Base-by-base conservation (phyloP, 106 monocot species). In the Apostasia ramifera region DNA sequence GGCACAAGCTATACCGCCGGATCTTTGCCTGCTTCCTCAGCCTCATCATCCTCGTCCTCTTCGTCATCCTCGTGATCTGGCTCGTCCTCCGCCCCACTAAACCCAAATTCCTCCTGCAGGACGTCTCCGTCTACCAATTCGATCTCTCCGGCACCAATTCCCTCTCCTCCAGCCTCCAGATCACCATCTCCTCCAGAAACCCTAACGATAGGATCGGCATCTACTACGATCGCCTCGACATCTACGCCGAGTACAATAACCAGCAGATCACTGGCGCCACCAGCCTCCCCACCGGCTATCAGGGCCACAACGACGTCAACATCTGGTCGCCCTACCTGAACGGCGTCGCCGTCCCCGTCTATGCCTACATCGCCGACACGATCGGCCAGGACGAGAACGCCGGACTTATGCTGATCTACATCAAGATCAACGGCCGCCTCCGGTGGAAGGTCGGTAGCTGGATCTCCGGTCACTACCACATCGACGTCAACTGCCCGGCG, bases 61-160 rank as follows among this genome's bases (percentile, higher is more conserved):
- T 90, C 70, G 55, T 79, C 65, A 71, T 81, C 55, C 73, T 90
- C 59, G 67, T 90, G 46, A 38, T 86, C 66, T 90, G 80, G 80
- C 86, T 90, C 4, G 66, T 70, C 40, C 90, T 90, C 71, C 90
- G 90, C 40, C 90, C 90, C 26, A 69, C 72, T 8, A 80, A 81
- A 54, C 90, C 90, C 51, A 71, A 60, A 8, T 86, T 90, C 78
- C 72, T 70, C 73, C 74, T 92, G 47, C 78, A 76, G 40, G 81
- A 81, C 65, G 71, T 76, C 47, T 9, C 79, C 45, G 58, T 92
- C 58, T 26, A 40, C 70, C 13, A n/a, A 13, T 79, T 88, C 72
- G 73, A 79, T 46, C 70, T 80, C 70, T 59, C 59, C 71, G 37
- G 45, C 57, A 49, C 71, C 40, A 63, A 66, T 8, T 62, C 79